Percentiles rank a stretch among this genome's conserved stretches.
These are phyloP conservation scores for Lachancea thermotolerans DNA, from an alignment of 805 yeast species.

Conservation along the genomic window DNA sequence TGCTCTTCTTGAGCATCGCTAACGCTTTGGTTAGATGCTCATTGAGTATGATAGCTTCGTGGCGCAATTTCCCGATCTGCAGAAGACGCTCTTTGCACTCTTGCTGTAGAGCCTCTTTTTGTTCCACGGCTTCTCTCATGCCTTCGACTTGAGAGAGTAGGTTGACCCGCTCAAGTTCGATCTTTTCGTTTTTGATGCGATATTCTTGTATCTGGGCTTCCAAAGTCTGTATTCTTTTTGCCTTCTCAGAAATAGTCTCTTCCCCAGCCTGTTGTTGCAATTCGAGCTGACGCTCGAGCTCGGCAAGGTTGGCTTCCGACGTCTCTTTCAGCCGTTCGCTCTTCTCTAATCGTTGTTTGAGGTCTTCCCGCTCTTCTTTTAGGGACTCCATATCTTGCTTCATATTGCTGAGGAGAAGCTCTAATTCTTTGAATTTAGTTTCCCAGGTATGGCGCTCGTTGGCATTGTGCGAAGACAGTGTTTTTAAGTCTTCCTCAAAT, in stretches of 20 bases:
- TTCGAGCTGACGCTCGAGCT: conserved; percentile 24
- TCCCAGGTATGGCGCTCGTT: conserved; percentile 26
- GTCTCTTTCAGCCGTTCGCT: conserved; percentile 8
- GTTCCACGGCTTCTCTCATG: conserved; percentile 19
- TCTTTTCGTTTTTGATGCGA: conserved; percentile 13
- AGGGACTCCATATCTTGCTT: conserved; percentile 25
- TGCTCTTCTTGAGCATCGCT: conserved; percentile 70
- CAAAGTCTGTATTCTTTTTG: conserved; percentile 25
- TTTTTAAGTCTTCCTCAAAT: conserved; percentile 34
- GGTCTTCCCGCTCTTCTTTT: conserved; percentile 36
- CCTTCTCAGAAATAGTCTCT: conserved; percentile 19
- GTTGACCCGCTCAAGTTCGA: conserved; percentile 13
- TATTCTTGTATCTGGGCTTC: conserved; percentile 23
- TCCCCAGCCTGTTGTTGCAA: conserved; percentile 9
- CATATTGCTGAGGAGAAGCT: conserved; percentile 32
- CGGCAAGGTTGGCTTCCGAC: conserved; percentile 30
- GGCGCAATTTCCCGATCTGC: conserved; percentile 83
- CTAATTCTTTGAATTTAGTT: conserved; percentile 34
- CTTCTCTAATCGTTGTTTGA: conserved; percentile 23
- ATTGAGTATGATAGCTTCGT: conserved; percentile 87
- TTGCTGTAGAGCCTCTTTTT: conserved; percentile 37
- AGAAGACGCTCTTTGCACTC: conserved; percentile 66
- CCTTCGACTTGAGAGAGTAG: conserved; percentile 21
- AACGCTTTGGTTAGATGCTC: conserved; percentile 95
- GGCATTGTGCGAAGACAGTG: conserved; percentile 26